phyloP scores from a whole-genome alignment of 805 yeast genomes.

The Pichia nanzhaoensis region DNA sequence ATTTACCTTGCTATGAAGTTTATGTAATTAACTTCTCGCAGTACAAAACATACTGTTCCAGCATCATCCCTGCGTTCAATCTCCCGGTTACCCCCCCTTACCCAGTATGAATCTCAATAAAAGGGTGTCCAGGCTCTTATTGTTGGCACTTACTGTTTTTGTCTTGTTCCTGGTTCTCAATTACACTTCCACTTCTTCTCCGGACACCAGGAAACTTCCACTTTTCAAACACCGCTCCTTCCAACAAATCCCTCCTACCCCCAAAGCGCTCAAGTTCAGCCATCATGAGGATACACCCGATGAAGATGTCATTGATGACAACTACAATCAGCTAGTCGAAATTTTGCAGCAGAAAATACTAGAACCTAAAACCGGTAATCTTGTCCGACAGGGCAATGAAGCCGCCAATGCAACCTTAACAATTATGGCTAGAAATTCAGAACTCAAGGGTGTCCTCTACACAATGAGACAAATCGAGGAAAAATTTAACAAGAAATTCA shows the following conservation, averaged over 20 bases:
- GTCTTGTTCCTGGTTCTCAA: background rate
- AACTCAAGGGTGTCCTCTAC: slow-evolving; percentile 38
- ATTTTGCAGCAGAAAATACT: slow-evolving; percentile 32
- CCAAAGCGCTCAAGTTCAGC: background rate
- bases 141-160: background rate
- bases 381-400: slow-evolving; percentile 26
- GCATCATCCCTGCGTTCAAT: background rate
- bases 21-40: too few species aligned
- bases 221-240: too few species aligned
- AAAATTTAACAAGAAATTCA: slow-evolving; percentile 60
- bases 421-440: slow-evolving; percentile 66
- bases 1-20: too few species aligned
- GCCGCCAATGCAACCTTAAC: slow-evolving; percentile 72
- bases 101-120: background rate
- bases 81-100: background rate
- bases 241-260: too few species aligned
- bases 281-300: slow-evolving; percentile 9
- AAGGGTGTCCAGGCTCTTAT: background rate
- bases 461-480: slow-evolving; percentile 59
- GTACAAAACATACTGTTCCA: too few species aligned
- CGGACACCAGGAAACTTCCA: too few species aligned
- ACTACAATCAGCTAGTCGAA: slow-evolving; percentile 33
- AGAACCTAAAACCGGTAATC: slow-evolving; percentile 42
- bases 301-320: slow-evolving; percentile 31
- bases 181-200: background rate